Evolutionary conservation across 495 filamentous ascomycete species (phyloP), one percentile per base, ranked within the genome.

Genomic region (Neurospora cerealis): DNA sequence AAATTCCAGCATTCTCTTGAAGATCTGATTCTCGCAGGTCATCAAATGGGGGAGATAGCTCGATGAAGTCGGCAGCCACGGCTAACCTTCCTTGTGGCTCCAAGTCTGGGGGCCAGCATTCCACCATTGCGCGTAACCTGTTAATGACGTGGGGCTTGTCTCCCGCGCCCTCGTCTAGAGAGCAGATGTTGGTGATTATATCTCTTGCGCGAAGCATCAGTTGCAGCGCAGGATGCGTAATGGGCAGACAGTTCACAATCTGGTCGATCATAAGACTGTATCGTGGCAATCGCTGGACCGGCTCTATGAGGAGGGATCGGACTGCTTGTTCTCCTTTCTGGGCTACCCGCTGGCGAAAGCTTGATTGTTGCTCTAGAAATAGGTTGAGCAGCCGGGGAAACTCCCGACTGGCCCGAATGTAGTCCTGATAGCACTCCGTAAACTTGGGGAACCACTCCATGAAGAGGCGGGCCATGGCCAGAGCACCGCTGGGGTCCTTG

Each of bases 211-310:
- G 93, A 32, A 96, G 86, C 78, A 99, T 89, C 9, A 85, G 86
- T 74, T 91, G 89, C 69, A 97, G 85, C 1, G 94, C 94, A 21
- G 92, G 91, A 77, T 98, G 94, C 11, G 92, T 89, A 46, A 93
- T 86, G 8, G 95, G 94, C 11, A 99, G 86, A 75, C 90, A 91
- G 74, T 90, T 89, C 70, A 93, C 87, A 81, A 99, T 98, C 75
- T 95, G 95, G 83, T 98, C 96, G 75, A 99, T 97, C 76, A 98
- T 90, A 9, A 99, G 85, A 79, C 92, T 97, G 81, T 99, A 99
- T 7, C 96, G 92, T 46, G 96, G 96, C 70, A 99, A 87, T 34
- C 96, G 88, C 80, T 99, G 96, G 10, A 99, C 94, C 1, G 96
- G 96, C 82, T 99, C 96, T 82, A 98, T 98, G 60, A 98, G 86